Evolutionary conservation across 768 basidiomycete species (phyloP), one percentile per base, ranked within the genome.

Genomic region (Tulasnella sp.): DNA sequence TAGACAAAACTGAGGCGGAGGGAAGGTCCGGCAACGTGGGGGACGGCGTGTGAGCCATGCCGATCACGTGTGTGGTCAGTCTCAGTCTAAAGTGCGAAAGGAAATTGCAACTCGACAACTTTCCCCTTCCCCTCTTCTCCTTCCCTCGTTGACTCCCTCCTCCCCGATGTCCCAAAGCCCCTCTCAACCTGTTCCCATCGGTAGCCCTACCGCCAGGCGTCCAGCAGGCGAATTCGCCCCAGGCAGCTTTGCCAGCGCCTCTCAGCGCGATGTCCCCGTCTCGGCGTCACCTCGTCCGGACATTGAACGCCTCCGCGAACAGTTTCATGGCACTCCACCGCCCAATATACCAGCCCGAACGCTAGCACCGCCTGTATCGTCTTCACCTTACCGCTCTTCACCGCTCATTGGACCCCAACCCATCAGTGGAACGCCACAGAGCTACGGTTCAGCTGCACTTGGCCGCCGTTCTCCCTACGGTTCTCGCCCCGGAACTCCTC

Each of bases 141-240:
- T 16, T 59, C 32, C 52, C 52, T 22, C 52, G n/a, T 59, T 59
- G 52, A 59, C 52, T 59, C 52, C 22, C 52, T 26, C n/a, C 52
- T 59, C n/a, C 52, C 22, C 52, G 1, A 70, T 70, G 69, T 70
- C 69, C 35, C 35, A 70, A 42, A 35, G 74, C 9, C 73, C 75
- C 36, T 75, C 76, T 65, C 62, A 62, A n/a, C 75, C 76, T 39
- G 42, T 75, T 26, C 67, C 70, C 29, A 75, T 76, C 67, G 73
- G 76, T 14, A 74, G 73, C 32, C 75, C 76, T n/a, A 63, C 66
- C 22, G 26, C 42, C 5, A 16, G 47, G 59, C 69, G 42, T 12
- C 69, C 66, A 69, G 47, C 29, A 36, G 62, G 42, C 65, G 73
- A 67, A 39, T 39, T 47, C 32, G 35, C 39, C 36, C 26, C 62